Evolutionary conservation across 1,284 basidiomycete genomes (phyloP), one percentile per base, ranked within the genome.

Genomic region (Trametes hirsuta): DNA sequence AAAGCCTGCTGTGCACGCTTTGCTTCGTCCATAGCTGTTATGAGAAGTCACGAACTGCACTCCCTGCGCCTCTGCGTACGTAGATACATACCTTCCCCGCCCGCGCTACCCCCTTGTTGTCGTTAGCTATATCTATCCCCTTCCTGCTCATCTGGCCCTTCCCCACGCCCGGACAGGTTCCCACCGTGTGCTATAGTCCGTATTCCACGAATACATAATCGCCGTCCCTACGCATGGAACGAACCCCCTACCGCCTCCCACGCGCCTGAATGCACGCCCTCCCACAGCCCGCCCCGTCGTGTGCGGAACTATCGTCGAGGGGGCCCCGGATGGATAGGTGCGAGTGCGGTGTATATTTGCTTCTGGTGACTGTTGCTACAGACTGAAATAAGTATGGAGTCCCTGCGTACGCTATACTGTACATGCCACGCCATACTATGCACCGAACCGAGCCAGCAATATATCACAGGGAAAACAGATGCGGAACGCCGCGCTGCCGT

Each of bases 331-430:
- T 25, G 6, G 24, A 2, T 21, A 21, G 21, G 37, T 47, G 46
- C 39, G 24, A 44, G 46, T 54, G 44, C 3, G 48, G 21, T 59
- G 44, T 66, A 50, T 60, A 56, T 63, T 57, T 59, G 56, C 47
- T 51, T 54, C 50, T 18, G 30, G 49, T 35, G 52, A 58, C 59
- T 69, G 68, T 65, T 69, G 64, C 63, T 69, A 69, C 68, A 69
- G 30, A 47, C 30, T 30, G 30, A 39, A 48, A 34, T 59, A 49
- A 44, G 56, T 62, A 47, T 55, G 56, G 36, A 36, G 55, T 62
- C 37, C 30, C 60, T 49, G 52, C 14, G 60, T 62, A 40, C 55
- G 55, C 55, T 57, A 51, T 57, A 60, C 54, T 59, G 58, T 58
- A 65, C 55, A 62, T 60, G 63, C 44, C 44, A 56, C 30, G 30